These are phyloP conservation scores for Naegleria gruberi DNA, from an alignment of 208 protist genomes.

Conservation along the genomic window DNA sequence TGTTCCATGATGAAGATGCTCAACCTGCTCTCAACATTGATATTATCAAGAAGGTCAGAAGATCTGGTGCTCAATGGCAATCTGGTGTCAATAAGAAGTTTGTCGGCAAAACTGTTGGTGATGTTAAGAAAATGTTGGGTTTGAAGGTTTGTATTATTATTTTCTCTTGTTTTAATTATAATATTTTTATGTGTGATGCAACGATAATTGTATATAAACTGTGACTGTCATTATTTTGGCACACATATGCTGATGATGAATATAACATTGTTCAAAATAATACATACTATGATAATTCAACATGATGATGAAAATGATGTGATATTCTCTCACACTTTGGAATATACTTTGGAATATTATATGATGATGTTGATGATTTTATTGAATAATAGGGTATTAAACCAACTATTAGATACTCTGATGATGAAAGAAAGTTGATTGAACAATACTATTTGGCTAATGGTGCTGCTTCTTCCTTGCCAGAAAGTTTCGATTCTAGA, in stretches of 20 bases:
- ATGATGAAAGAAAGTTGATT: not conserved
- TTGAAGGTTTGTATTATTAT: not conserved
- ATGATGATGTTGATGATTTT: too few species aligned
- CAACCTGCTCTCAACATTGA: not conserved
- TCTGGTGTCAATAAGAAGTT: not conserved
- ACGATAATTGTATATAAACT: too few species aligned
- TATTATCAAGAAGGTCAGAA: not conserved
- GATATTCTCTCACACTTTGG: too few species aligned
- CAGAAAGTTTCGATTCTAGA: slow-evolving; percentile 8
- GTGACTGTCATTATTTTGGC: too few species aligned
- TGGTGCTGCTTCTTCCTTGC: not conserved
- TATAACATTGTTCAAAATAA: too few species aligned
- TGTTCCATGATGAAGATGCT: not conserved
- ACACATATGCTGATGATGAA: too few species aligned
- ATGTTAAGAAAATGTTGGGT: not conserved
- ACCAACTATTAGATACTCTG: not conserved
- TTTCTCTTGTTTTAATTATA: too few species aligned
- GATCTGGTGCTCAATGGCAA: not conserved
- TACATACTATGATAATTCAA: too few species aligned
- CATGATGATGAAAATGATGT: too few species aligned
- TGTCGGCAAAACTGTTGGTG: not conserved
- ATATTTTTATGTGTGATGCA: too few species aligned
- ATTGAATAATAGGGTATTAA: not conserved
- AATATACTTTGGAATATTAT: too few species aligned
- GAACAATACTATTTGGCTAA: not conserved